phyloP scores from a whole-genome alignment of 106 monocot genomes.

The Amphibolis antarctica region DNA sequence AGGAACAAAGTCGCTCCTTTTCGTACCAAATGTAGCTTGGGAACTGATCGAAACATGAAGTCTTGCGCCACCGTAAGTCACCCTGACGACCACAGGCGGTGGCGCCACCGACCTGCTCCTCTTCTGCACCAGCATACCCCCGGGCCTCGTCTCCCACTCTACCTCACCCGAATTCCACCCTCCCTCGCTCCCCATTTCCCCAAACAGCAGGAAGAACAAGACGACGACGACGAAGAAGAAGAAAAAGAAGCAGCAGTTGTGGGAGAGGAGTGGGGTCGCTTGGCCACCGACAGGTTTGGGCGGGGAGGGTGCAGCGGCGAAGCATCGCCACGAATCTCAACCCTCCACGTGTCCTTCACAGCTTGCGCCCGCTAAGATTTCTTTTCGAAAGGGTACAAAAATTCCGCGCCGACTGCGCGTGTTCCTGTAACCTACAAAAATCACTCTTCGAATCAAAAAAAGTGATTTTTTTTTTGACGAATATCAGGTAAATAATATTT shows the following conservation, averaged over 20 bases:
- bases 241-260: background rate
- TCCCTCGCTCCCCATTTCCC: background rate
- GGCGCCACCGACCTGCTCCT: conserved; percentile 12
- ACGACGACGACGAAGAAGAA: background rate
- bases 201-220: background rate
- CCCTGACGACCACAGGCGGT: conserved; percentile 24
- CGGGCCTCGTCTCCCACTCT: conserved; percentile 4
- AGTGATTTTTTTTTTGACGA: no score
- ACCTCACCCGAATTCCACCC: background rate
- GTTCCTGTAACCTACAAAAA: no score
- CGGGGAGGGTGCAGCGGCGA: background rate
- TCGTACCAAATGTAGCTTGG: conserved; percentile 53
- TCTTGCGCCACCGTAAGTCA: conserved; percentile 31
- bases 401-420: no score
- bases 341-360: no score
- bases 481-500: no score
- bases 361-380: no score
- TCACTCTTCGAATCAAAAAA: no score
- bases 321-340: no score
- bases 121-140: conserved; percentile 69
- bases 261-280: background rate
- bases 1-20: background rate
- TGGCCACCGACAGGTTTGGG: background rate
- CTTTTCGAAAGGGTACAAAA: no score
- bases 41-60: conserved; percentile 42